Conservation (phyloP, 192 early-diverging fungal species). For the Coemansia sp. region DNA sequence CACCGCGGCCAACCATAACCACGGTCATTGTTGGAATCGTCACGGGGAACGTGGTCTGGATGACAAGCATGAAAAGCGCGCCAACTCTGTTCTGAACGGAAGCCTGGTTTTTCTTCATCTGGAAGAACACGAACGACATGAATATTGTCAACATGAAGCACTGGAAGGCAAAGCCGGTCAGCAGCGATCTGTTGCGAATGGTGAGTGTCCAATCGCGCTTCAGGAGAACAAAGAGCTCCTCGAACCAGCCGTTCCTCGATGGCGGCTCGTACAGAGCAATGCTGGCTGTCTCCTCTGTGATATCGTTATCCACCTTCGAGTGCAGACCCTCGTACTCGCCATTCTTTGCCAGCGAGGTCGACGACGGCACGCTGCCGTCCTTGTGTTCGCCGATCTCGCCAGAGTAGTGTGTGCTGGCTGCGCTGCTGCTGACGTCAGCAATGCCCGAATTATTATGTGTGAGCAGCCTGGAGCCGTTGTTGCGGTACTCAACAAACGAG, state of each 20-base stretch:
- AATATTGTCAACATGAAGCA: slow-evolving; percentile 39
- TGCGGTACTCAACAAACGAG: slow-evolving; percentile 17
- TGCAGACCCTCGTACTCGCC: not conserved
- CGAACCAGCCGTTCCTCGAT: slow-evolving; percentile 27
- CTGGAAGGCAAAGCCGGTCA: slow-evolving; percentile 23
- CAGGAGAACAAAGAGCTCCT: slow-evolving; percentile 20
- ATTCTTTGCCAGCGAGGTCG: not conserved
- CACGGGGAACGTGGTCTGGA: slow-evolving; percentile 55
- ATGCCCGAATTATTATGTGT: not conserved
- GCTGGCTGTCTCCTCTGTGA: slow-evolving; percentile 22
- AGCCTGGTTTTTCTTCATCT: slow-evolving; percentile 28
- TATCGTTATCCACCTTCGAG: slow-evolving; percentile 8
- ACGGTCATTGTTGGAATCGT: slow-evolving; percentile 53
- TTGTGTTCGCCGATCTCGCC: not conserved
- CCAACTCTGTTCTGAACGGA: slow-evolving; percentile 55
- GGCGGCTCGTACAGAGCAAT: slow-evolving; percentile 22
- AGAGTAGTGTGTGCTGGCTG: not conserved
- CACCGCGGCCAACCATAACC: slow-evolving; percentile 39
- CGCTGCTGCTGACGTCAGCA: not conserved
- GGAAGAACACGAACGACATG: slow-evolving; percentile 58
- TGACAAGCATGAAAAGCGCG: slow-evolving; percentile 33
- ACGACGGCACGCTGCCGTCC: not conserved
- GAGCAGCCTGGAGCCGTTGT: not conserved
- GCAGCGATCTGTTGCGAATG: slow-evolving; percentile 20
- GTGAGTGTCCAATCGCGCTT: slow-evolving; percentile 26